Evolutionary conservation across 805 yeast genomes (phyloP), one percentile per base, ranked within the genome.

Genomic region (Metschnikowia shivogae): DNA sequence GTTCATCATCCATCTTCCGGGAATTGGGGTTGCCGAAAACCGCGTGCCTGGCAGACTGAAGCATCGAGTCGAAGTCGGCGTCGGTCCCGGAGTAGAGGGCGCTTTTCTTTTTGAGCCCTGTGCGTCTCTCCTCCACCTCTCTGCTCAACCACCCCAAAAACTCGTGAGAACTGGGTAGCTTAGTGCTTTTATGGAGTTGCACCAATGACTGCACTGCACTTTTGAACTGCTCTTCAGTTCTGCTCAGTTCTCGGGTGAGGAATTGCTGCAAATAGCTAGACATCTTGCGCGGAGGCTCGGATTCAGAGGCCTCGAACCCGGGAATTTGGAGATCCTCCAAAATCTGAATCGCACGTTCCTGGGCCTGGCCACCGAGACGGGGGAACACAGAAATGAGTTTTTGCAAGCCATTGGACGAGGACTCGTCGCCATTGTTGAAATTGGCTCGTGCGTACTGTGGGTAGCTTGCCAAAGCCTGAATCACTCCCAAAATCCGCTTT

Each of bases 11-110:
- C 58, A 84, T 84, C 48, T 93, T 72, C 45, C 75, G 62, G 10
- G 84, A 95, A 57, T 77, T 70, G 14, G 86, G 87, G 56, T 88
- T 88, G 1, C 96, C 96, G 65, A 88, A 88, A 1, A 83, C 78
- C 19, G 65, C 59, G 59, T 87, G 92, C 55, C 95, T 76, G 12
- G 68, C 67, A n/a, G 54, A 54, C 28, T 64, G 43, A 59, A 68
- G 50, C 50, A 64, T 56, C 12, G 46, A 55, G 51, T 60, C 67
- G 47, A 80, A 64, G 27, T 67, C 72, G 26, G 61, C 53, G 45
- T 76, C 76, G 2, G 57, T 48, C 2, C 43, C 53, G 1, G 64
- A 44, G 38, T 59, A 52, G 64, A 65, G 53, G 28, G 63, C 62
- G 41, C 64, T 67, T 48, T 70, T 62, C 45, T 55, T 50, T 32